A percentile compares a stretch with the other conserved stretches of the same genome.
Evolutionary conservation across 768 basidiomycete species (phyloP).

Genomic region (Ramaria rubella): DNA sequence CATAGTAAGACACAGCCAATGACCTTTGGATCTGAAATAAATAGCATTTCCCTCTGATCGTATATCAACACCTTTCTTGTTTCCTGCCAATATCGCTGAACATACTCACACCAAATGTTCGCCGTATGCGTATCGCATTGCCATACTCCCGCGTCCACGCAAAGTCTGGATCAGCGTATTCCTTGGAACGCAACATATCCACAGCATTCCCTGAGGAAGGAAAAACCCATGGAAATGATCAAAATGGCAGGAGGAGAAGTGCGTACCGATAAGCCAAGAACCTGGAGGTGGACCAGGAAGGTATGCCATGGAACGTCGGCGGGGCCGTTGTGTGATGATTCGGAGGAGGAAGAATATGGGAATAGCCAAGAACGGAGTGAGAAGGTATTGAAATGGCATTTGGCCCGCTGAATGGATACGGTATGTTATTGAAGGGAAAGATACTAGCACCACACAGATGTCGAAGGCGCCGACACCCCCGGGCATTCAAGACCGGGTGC

Average conservation of each 20-base stretch:
- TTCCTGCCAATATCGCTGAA: neutral
- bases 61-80: neutral
- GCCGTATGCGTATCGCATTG: neutral
- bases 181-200: neutral
- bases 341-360: no score
- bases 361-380: no score
- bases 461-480: no score
- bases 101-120: neutral
- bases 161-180: neutral
- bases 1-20: neutral
- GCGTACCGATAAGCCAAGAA: neutral
- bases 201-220: no score
- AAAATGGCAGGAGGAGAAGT: neutral
- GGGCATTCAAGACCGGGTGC: no score
- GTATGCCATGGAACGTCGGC: neutral
- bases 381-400: no score
- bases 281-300: neutral
- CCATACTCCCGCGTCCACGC: neutral
- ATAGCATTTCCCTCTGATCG: neutral
- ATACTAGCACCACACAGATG: no score
- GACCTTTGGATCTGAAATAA: neutral
- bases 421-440: no score
- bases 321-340: neutral
- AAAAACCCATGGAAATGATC: neutral
- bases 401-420: no score